Base-by-base conservation (phyloP, 2,329 filamentous ascomycete genomes). In the Ceratocystis albifundus region DNA sequence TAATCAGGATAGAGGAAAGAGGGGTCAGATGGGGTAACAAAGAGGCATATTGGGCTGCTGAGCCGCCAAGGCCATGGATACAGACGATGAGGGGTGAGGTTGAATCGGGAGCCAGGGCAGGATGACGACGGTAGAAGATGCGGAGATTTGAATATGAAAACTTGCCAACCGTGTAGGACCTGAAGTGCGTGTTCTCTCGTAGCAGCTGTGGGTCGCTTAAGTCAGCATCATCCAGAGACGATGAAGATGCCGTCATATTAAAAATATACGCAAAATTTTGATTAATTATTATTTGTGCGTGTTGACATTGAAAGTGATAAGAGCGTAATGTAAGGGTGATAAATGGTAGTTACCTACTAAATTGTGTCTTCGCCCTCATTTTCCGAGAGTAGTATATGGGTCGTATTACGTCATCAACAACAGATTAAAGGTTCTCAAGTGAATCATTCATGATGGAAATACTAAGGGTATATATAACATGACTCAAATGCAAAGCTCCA, bases 21-120 rank as follows among this genome's bases (percentile, higher is more conserved):
- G 95, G 90, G 63, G 88, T 84, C 61, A 99, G 80, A 74, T 89
- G 94, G 22, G 85, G 88, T 17, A 97, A 77, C 4, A 97, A 77
- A 36, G 88, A 84, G 66, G 89, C 83, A 73, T 96, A 97, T 73
- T 97, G 94, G 10, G 90, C 88, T 28, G 91, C 82, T 0, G 90
- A 96, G 62, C 94, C 94, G n/a, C 93, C 94, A 8, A 97, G 81
- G 1, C 94, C 94, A 72, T 97, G 94, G 67, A 97, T 80, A 73
- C 95, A 96, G 55, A 97, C 91, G 2, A 97, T 78, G 8, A 99
- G 77, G 0, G 94, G 94, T 8, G 55, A 12, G 12, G 3, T 8
- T 12, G 55, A 15, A 8, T 25, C 20, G 10, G 48, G 48, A 28
- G 15, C 17, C 0, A 89, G 86, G 0, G 83, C 81, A 0, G 90